Conservation (phyloP, 805 yeast species). For the Nakazawaea ernobii region DNA sequence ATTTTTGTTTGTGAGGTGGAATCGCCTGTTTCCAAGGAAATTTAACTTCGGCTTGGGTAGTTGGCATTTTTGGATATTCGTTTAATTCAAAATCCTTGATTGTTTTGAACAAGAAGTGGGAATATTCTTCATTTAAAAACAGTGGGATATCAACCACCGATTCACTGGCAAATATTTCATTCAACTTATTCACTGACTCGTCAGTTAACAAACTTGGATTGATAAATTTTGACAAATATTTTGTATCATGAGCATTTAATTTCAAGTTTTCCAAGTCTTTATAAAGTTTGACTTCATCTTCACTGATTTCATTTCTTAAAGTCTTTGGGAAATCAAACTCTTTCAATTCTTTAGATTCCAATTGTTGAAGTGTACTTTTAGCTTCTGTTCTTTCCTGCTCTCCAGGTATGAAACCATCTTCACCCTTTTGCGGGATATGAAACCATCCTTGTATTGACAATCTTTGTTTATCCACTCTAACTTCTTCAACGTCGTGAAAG, state of each 20-base stretch:
- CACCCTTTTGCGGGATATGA: slow-evolving; percentile 93
- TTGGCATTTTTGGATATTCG: slow-evolving; percentile 47
- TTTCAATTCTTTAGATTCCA: slow-evolving; percentile 69
- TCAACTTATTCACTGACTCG: slow-evolving; percentile 35
- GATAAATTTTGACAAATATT: slow-evolving; percentile 48
- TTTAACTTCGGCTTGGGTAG: slow-evolving; percentile 42
- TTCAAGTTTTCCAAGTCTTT: slow-evolving; percentile 20
- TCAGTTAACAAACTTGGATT: slow-evolving; percentile 44
- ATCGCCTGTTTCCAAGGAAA: slow-evolving; percentile 87
- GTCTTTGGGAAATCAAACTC: slow-evolving; percentile 81
- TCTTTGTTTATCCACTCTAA: slow-evolving; percentile 83
- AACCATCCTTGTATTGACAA: slow-evolving; percentile 98
- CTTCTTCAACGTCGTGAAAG: slow-evolving; percentile 98
- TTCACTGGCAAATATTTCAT: slow-evolving; percentile 52
- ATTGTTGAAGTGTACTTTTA: slow-evolving; percentile 68
- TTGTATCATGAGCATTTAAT: slow-evolving; percentile 36
- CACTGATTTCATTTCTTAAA: slow-evolving; percentile 17
- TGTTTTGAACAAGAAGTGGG: slow-evolving; percentile 36
- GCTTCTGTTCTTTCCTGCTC: slow-evolving; percentile 78
- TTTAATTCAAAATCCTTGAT: slow-evolving; percentile 59
- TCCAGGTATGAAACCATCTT: slow-evolving; percentile 75
- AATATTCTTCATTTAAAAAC: slow-evolving; percentile 54
- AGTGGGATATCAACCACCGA: slow-evolving; percentile 64
- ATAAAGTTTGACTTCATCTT: slow-evolving; percentile 30
- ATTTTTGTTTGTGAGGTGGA: slow-evolving; percentile 93